Evolutionary conservation across 2,329 filamentous ascomycete genomes (phyloP).

Genomic region (Trichoderma oligosporum): DNA sequence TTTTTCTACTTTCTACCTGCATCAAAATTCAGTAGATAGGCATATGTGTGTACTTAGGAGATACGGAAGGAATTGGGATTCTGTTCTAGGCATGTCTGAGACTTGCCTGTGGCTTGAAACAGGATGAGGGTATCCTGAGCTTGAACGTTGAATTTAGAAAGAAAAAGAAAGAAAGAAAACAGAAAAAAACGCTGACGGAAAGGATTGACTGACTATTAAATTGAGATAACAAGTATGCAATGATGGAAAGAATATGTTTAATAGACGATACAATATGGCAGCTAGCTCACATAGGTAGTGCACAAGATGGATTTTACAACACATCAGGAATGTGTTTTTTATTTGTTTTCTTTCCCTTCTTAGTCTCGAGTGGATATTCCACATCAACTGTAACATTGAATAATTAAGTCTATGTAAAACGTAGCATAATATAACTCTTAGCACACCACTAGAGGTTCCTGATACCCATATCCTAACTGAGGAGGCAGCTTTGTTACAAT

Average conservation of each 20-base stretch:
- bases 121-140: background rate
- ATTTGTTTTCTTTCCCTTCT: background rate
- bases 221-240: background rate
- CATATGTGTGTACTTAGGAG: background rate
- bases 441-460: no score
- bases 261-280: background rate
- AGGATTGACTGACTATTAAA: background rate
- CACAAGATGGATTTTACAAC: background rate
- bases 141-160: background rate
- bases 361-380: background rate
- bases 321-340: constrained; percentile 10
- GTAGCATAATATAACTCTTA: no score
- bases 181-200: background rate
- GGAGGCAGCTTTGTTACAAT: no score
- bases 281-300: background rate
- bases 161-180: background rate
- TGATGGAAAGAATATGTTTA: background rate
- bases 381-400: background rate
- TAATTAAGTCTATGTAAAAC: no score
- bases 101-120: background rate
- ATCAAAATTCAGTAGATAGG: background rate
- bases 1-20: background rate
- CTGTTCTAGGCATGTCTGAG: background rate
- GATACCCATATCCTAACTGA: no score
- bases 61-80: background rate